phyloP scores from a whole-genome alignment of 257 asterid species.

The Fraxinus cuspidata region DNA sequence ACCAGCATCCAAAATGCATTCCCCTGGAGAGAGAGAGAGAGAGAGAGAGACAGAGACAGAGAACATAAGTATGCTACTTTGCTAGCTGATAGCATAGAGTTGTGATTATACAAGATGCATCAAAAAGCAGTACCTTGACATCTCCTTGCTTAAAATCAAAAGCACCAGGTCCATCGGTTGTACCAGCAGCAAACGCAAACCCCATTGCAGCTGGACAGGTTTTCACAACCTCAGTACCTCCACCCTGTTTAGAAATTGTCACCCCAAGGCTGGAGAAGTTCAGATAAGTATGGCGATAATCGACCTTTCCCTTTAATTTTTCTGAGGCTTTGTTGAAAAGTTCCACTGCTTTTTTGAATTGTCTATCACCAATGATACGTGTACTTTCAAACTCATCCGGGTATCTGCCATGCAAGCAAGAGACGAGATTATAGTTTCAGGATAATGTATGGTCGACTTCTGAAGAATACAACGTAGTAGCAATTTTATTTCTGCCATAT shows the following conservation, averaged over 20 bases:
- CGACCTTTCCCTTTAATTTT: conserved; percentile 71
- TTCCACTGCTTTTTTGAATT: conserved; percentile 77
- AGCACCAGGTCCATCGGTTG: conserved; percentile 99
- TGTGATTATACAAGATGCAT: conserved; percentile 5
- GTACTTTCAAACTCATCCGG: conserved; percentile 98
- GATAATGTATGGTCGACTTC: conserved; percentile 9
- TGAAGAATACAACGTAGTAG: conserved; percentile 1
- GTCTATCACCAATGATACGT: conserved; percentile 90
- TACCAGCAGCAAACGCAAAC: conserved; percentile 98
- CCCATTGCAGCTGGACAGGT: conserved; percentile 99
- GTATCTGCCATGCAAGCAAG: conserved; percentile 54
- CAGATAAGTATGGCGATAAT: conserved; percentile 73
- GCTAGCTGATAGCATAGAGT: conserved; percentile 14
- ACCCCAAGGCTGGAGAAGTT: conserved; percentile 83
- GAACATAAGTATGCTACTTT: not conserved
- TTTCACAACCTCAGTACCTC: conserved; percentile 55
- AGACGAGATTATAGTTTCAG: conserved; percentile 19
- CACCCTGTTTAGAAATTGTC: conserved; percentile 59
- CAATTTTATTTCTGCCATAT: not conserved
- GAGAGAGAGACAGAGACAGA: conserved; percentile 13
- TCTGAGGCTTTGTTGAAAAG: conserved; percentile 77
- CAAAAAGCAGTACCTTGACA: conserved; percentile 51
- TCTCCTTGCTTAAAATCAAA: conserved; percentile 99
- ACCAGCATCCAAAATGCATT: conserved; percentile 91
- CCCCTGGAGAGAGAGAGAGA: conserved; percentile 50